These are phyloP conservation scores for Chaetomiaceae sp. DNA, from an alignment of 2,329 filamentous ascomycete species.

Conservation along the genomic window DNA sequence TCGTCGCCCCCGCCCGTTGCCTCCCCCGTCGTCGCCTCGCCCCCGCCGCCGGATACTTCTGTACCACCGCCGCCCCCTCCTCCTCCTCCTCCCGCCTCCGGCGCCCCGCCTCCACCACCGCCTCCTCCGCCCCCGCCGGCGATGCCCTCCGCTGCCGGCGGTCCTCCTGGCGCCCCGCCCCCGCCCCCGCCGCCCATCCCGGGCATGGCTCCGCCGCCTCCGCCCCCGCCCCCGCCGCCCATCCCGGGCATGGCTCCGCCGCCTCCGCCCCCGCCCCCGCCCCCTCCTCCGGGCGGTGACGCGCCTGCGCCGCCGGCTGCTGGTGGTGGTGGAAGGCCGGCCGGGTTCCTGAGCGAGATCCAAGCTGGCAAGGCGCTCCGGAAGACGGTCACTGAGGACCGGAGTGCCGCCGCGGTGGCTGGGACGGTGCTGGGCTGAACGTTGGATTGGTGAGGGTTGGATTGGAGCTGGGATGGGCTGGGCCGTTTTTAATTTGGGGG, in stretches of 20 bases:
- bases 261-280: conserved; percentile 42
- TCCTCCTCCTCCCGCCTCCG: conserved; percentile 23
- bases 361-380: conserved; percentile 70
- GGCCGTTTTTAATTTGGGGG: conserved; percentile 33
- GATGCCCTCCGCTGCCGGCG: conserved; percentile 33
- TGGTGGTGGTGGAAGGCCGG: conserved; percentile 46
- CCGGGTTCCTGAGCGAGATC: conserved; percentile 74
- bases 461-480: conserved; percentile 60
- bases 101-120: conserved; percentile 24
- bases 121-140: conserved; percentile 34
- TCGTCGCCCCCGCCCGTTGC: conserved; percentile 31
- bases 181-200: conserved; percentile 33
- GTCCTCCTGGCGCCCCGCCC: conserved; percentile 28
- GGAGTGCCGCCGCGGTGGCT: conserved; percentile 63
- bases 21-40: conserved; percentile 33
- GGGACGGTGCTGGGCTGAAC: conserved; percentile 66
- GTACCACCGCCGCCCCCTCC: conserved; percentile 27
- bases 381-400: conserved; percentile 88
- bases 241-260: conserved; percentile 35
- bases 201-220: conserved; percentile 37
- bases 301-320: conserved; percentile 31
- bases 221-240: conserved; percentile 41
- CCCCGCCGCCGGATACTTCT: conserved; percentile 16
- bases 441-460: too few species aligned
- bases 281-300: conserved; percentile 33